Percentiles rank a stretch among this genome's conserved stretches.
Conservation (phyloP, 495 filamentous ascomycete genomes). For the Hyaloscypha variabilis region DNA sequence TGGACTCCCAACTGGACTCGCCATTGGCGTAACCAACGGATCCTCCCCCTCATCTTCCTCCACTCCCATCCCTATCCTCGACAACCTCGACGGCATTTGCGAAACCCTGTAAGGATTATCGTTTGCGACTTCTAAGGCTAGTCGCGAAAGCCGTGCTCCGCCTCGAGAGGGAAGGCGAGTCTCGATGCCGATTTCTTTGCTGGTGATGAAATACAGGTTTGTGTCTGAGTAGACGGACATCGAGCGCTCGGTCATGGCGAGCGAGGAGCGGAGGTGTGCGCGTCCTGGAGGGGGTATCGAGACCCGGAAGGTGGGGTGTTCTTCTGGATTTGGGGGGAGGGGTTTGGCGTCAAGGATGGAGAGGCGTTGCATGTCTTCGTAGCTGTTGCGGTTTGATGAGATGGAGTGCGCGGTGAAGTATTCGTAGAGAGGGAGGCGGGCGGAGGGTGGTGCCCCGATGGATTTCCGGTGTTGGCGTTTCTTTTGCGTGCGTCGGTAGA, state of each 20-base stretch:
- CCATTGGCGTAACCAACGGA: neutral
- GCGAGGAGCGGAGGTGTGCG: neutral
- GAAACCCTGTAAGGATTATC: neutral
- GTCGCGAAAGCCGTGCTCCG: neutral
- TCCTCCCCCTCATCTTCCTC: neutral
- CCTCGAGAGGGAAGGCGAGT: neutral
- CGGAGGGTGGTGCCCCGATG: neutral
- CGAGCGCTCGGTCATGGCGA: neutral
- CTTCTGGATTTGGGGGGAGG: neutral
- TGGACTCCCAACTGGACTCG: neutral
- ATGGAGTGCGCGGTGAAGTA: neutral
- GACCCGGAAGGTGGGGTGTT: conserved; percentile 3
- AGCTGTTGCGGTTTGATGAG: neutral
- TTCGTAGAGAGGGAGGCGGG: neutral
- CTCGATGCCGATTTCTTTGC: neutral
- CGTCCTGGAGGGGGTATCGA: neutral
- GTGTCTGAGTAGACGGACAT: conserved; percentile 2
- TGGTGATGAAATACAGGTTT: neutral
- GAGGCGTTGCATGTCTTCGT: neutral
- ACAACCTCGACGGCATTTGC: neutral
- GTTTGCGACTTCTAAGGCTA: neutral
- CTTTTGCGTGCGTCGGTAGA: neutral
- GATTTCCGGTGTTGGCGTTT: conserved; percentile 1
- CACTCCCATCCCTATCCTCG: neutral
- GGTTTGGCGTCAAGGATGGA: neutral